phyloP scores from a whole-genome alignment of 179 eudicot genomes.

The Drosera spatulata region DNA sequence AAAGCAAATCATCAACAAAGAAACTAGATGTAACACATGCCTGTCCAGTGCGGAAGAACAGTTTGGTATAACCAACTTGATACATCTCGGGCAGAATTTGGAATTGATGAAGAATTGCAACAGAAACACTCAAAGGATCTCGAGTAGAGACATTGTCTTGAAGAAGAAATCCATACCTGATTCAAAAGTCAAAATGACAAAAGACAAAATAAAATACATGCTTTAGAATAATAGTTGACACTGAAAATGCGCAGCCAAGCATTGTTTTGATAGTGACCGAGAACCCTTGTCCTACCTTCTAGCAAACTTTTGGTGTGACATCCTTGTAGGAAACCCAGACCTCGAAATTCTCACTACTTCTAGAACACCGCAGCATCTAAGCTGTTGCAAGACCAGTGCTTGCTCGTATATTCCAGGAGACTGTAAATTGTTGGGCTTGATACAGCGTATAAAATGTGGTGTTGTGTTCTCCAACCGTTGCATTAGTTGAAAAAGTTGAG shows the following conservation, averaged over 20 bases:
- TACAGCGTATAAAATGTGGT: slow-evolving; percentile 96
- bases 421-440: slow-evolving; percentile 88
- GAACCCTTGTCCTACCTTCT: slow-evolving; percentile 48
- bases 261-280: neutral
- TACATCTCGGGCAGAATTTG: slow-evolving; percentile 92
- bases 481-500: slow-evolving; percentile 96
- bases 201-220: neutral
- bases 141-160: slow-evolving; percentile 64
- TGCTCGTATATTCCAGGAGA: slow-evolving; percentile 82
- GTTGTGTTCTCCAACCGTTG: slow-evolving; percentile 91
- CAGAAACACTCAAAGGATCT: slow-evolving; percentile 89
- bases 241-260: too few relatives aligned
- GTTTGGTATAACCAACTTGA: slow-evolving; percentile 97
- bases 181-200: slow-evolving; percentile 7
- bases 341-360: slow-evolving; percentile 98
- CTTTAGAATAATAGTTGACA: too few relatives aligned
- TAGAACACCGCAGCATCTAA: slow-evolving; percentile 91
- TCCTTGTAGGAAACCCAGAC: slow-evolving; percentile 92
- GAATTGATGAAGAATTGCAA: slow-evolving; percentile 96
- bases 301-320: slow-evolving; percentile 92
- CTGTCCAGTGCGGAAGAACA: slow-evolving; percentile 98
- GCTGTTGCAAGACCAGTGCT: slow-evolving; percentile 79
- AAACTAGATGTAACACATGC: slow-evolving; percentile 21
- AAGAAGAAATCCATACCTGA: slow-evolving; percentile 92
- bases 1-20: too few relatives aligned